Evolutionary conservation across 1,284 basidiomycete genomes (phyloP).

Genomic region (Polyporus tsugae): DNA sequence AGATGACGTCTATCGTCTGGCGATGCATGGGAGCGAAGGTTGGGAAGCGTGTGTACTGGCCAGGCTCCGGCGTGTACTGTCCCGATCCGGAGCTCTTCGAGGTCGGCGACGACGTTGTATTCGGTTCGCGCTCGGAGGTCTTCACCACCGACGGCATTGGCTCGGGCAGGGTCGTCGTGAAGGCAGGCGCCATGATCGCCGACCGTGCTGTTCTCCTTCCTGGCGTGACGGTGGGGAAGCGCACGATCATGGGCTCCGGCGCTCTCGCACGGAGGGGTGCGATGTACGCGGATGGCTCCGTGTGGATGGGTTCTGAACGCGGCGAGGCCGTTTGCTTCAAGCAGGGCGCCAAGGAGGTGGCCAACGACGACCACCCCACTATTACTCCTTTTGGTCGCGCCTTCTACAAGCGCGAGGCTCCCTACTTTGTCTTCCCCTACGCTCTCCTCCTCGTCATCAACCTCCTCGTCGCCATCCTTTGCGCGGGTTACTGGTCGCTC

Average conservation of each 20-base stretch:
- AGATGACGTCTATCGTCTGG: slow-evolving; percentile 49
- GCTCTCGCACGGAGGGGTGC: slow-evolving; percentile 50
- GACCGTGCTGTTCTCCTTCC: slow-evolving; percentile 56
- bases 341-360: slow-evolving; percentile 23
- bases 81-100: slow-evolving; percentile 55
- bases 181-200: slow-evolving; percentile 55
- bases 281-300: slow-evolving; percentile 51
- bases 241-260: slow-evolving; percentile 56
- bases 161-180: slow-evolving; percentile 48
- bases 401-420: slow-evolving; percentile 52
- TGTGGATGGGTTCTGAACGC: slow-evolving; percentile 54
- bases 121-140: slow-evolving; percentile 54
- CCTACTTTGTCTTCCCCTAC: slow-evolving; percentile 55
- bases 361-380: slow-evolving; percentile 40
- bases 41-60: slow-evolving; percentile 57
- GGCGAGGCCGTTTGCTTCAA: slow-evolving; percentile 46
- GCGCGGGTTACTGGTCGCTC: slow-evolving; percentile 53
- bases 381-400: slow-evolving; percentile 57
- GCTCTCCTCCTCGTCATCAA: slow-evolving; percentile 47
- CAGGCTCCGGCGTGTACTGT: slow-evolving; percentile 53
- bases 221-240: slow-evolving; percentile 48
- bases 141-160: slow-evolving; percentile 54
- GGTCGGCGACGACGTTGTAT: slow-evolving; percentile 56
- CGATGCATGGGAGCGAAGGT: slow-evolving; percentile 56
- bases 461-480: slow-evolving; percentile 34